Base-by-base conservation (phyloP, 176 grass and related monocot species). In the Olyra latifolia region DNA sequence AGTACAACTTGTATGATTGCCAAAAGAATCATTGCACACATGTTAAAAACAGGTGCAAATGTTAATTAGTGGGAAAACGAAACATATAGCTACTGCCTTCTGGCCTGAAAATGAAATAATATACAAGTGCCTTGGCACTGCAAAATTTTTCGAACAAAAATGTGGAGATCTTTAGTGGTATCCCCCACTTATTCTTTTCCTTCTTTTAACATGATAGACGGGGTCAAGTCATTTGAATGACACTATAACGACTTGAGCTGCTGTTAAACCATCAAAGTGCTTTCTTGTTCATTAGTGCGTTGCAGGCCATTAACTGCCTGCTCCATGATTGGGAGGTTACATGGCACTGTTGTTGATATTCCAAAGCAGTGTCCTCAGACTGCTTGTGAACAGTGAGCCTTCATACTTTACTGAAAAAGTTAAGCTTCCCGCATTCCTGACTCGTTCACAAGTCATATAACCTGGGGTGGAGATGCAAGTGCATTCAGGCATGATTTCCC, bases 21-120 rank as follows among this genome's bases (percentile, higher is more conserved):
- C 65, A 77, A 72, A 81, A 86, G 28, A 85, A 85, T 85, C 29
- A 57, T 81, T 81, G 78, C 82, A 72, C 65, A 44, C 65, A 66
- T 22, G 72, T 66, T 63, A 30, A 72, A 77, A 82, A 81, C 3
- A 25, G 64, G 71, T 77, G 82, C 82, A 20, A 42, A 29, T 66
- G 72, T 77, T 63, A 72, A 59, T 58, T 57, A 22, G 16, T 48
- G 10, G n/a, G 25, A 58, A 81, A 75, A 38, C 16, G 12, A 42
- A 72, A 50, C 6, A 39, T 63, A 35, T 80, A 49, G 35, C 58
- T 15, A 43, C 29, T 61, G 75, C 35, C 4, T 49, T 39, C 22
- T 42, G 73, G 66, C 71, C 22, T 81, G 63, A 81, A 85, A 85
- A 85, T 65, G 71, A 81, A 50, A 80, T 53, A 65, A 81, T 77